A percentile compares a stretch with the other conserved stretches of the same genome.
phyloP scores from a whole-genome alignment of 1,284 basidiomycete species.

The Bjerkandera adusta region DNA sequence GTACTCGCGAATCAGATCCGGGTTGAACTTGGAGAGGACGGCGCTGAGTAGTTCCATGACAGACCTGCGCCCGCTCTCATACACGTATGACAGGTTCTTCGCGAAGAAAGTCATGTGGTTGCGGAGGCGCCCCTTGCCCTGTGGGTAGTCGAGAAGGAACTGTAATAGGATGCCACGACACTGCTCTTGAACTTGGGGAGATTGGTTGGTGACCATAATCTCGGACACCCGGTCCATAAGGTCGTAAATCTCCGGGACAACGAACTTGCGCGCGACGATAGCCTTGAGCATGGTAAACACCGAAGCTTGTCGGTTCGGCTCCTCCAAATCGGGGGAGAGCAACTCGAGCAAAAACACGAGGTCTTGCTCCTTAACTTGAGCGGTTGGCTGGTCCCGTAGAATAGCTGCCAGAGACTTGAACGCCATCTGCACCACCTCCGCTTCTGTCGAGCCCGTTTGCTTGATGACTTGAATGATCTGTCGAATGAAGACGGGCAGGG shows the following conservation, averaged over 20 bases:
- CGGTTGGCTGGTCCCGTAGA: slow-evolving; percentile 80
- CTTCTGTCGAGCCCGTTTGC: slow-evolving; percentile 84
- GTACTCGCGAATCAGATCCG: slow-evolving; percentile 75
- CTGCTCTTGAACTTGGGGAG: slow-evolving; percentile 86
- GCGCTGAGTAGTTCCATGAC: slow-evolving; percentile 90
- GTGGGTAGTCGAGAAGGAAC: slow-evolving; percentile 97
- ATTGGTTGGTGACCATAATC: slow-evolving; percentile 94
- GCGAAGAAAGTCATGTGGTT: slow-evolving; percentile 92
- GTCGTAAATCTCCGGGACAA: slow-evolving; percentile 97
- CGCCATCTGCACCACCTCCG: slow-evolving; percentile 87
- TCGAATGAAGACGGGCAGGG: slow-evolving; percentile 81
- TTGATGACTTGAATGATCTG: slow-evolving; percentile 89
- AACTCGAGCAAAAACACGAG: slow-evolving; percentile 86
- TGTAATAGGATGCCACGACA: slow-evolving; percentile 89
- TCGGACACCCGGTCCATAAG: slow-evolving; percentile 95
- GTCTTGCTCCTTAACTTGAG: slow-evolving; percentile 88
- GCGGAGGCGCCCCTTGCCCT: slow-evolving; percentile 88
- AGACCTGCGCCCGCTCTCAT: slow-evolving; percentile 88
- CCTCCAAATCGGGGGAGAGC: slow-evolving; percentile 91
- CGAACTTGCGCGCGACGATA: slow-evolving; percentile 87
- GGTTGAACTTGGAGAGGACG: slow-evolving; percentile 84
- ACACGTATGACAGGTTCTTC: slow-evolving; percentile 90
- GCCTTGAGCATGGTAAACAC: slow-evolving; percentile 93
- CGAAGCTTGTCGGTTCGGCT: slow-evolving; percentile 82
- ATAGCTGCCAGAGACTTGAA: slow-evolving; percentile 86